phyloP scores from a whole-genome alignment of 148 eudicot species.

The Cornus florida region DNA sequence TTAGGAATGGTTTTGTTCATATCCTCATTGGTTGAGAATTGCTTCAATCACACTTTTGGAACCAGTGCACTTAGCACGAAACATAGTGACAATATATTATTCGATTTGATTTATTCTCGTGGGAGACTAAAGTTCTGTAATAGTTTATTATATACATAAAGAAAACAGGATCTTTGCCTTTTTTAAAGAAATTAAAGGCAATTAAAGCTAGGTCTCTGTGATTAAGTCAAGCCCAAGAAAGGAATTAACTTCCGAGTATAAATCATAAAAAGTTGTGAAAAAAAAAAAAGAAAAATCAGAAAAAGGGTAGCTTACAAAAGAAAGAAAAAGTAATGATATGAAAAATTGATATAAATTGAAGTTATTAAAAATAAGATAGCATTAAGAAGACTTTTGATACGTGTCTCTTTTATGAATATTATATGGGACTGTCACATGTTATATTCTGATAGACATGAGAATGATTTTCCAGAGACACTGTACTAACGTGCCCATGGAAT shows the following conservation, averaged over 20 bases:
- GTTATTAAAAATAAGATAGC: no score
- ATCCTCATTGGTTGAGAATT: not conserved
- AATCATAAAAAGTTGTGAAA: no score
- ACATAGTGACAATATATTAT: not conserved
- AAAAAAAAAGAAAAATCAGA: not conserved
- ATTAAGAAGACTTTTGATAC: no score
- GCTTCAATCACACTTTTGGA: not conserved
- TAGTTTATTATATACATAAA: no score
- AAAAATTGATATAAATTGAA: no score
- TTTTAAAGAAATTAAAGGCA: not conserved
- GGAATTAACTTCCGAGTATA: not conserved
- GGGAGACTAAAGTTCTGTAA: not conserved
- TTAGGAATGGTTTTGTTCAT: not conserved
- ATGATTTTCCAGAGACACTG: no score
- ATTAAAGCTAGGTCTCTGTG: not conserved
- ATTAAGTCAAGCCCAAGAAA: not conserved
- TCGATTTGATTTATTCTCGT: not conserved
- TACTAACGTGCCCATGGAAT: no score
- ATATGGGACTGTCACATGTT: no score
- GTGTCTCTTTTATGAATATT: no score
- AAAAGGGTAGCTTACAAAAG: not conserved
- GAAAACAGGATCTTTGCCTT: not conserved
- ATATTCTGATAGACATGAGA: no score
- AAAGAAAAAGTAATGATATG: not conserved
- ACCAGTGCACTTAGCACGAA: not conserved